These are phyloP conservation scores for Agrocybe praecox DNA, from an alignment of 768 basidiomycete genomes.

Conservation along the genomic window DNA sequence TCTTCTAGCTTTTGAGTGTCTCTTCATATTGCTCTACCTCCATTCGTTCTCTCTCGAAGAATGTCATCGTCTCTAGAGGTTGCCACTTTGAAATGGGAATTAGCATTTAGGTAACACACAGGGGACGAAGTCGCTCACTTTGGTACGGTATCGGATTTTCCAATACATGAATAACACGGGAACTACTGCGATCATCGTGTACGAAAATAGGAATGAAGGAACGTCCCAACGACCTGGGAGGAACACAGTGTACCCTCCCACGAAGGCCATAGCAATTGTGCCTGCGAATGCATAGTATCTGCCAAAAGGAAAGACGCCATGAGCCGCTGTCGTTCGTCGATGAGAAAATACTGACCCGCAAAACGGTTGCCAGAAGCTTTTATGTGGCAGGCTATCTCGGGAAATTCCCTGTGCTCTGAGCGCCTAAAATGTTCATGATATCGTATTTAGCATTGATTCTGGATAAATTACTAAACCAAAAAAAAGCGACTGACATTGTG, in stretches of 20 bases:
- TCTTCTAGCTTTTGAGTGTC: conserved; percentile 7
- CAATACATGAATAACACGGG: conserved; percentile 46
- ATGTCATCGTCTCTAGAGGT: conserved; percentile 36
- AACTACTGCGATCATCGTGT: conserved; percentile 44
- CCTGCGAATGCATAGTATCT: conserved; percentile 50
- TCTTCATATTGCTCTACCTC: conserved; percentile 47
- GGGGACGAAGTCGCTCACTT: conserved; percentile 28
- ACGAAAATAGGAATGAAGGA: conserved; percentile 52
- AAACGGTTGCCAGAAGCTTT: conserved; percentile 52
- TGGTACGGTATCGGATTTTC: conserved; percentile 44
- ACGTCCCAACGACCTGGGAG: conserved; percentile 51
- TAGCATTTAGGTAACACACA: neutral
- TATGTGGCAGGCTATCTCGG: conserved; percentile 45
- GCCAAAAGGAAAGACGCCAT: neutral
- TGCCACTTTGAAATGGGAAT: conserved; percentile 36
- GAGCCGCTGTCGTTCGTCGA: neutral
- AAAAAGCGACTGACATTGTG: conserved; percentile 33
- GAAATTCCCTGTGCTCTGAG: conserved; percentile 46
- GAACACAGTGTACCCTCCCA: conserved; percentile 53
- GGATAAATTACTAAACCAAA: neutral
- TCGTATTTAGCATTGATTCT: neutral
- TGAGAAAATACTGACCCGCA: conserved; percentile 36
- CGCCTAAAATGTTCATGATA: too few relatives aligned
- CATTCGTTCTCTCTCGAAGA: conserved; percentile 47
- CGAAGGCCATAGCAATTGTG: conserved; percentile 48